Evolutionary conservation across 129 eudicot genomes (phyloP).

Genomic region (Chrysanthemum lavandulifolium): DNA sequence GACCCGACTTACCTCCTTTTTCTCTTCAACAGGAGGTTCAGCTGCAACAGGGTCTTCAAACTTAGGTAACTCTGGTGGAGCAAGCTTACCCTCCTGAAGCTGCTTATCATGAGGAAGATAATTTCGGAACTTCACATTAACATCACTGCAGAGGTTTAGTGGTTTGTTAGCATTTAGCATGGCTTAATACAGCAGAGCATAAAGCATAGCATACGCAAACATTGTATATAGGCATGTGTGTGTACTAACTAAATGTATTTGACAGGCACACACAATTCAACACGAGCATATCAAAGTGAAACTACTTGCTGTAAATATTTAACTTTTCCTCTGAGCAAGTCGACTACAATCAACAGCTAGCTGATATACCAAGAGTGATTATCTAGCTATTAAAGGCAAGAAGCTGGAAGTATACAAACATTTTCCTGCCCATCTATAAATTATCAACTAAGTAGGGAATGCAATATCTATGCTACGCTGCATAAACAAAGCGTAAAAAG

Average conservation of each 20-base stretch:
- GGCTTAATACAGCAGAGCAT: no score
- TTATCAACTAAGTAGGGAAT: not conserved
- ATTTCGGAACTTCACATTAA: constrained; percentile 81
- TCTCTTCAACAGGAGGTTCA: constrained; percentile 67
- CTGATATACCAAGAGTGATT: not conserved
- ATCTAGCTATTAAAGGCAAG: not conserved
- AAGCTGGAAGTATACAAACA: not conserved
- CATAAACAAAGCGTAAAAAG: not conserved
- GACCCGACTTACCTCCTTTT: constrained; percentile 60
- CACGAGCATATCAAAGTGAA: not conserved
- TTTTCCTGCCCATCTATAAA: not conserved
- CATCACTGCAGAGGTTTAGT: constrained; percentile 41
- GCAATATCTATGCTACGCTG: not conserved
- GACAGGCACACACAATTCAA: not conserved
- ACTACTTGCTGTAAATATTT: constrained; percentile 7
- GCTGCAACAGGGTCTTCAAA: constrained; percentile 88
- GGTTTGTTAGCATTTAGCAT: constrained; percentile 10
- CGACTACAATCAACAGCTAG: no score
- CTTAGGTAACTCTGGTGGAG: constrained; percentile 85
- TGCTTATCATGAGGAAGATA: constrained; percentile 97
- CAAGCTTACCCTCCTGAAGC: constrained; percentile 93
- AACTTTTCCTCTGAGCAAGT: no score
- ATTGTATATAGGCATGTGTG: not conserved
- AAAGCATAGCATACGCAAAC: no score
- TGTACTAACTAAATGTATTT: not conserved